These are phyloP conservation scores for Kodamaea fungicola DNA, from an alignment of 1,139 yeast species.

Conservation along the genomic window DNA sequence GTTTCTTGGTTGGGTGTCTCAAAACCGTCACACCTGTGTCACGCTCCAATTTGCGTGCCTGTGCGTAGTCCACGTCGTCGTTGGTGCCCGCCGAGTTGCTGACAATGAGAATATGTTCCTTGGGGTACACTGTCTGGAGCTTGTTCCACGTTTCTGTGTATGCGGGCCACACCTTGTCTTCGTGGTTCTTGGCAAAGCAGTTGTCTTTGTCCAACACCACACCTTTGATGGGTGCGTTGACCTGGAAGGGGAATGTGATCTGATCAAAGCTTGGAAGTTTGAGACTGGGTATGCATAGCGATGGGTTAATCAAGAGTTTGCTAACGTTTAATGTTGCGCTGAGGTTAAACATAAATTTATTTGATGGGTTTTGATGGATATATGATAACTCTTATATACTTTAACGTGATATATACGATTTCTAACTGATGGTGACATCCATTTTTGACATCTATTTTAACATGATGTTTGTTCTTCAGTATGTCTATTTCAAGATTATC, in stretches of 20 bases:
- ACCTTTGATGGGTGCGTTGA: conserved; percentile 53
- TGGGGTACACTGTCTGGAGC: conserved; percentile 57
- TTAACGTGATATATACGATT: neutral
- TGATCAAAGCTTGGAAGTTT: conserved; percentile 65
- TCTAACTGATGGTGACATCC: neutral
- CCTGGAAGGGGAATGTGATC: conserved; percentile 43
- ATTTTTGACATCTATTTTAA: no score
- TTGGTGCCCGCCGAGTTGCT: conserved; percentile 92
- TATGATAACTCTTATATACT: no score
- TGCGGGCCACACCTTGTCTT: conserved; percentile 75
- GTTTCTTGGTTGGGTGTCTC: conserved; percentile 79
- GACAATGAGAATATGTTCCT: conserved; percentile 68
- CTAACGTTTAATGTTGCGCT: conserved; percentile 73
- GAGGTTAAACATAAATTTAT: conserved; percentile 56
- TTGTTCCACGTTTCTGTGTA: conserved; percentile 59
- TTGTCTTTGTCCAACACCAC: conserved; percentile 92
- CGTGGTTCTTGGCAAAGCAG: conserved; percentile 85
- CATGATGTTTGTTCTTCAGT: no score
- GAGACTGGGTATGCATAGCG: conserved; percentile 66
- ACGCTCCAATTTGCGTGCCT: conserved; percentile 62
- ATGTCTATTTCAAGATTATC: no score
- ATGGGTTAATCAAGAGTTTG: conserved; percentile 59
- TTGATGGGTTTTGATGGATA: no score
- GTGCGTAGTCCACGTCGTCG: conserved; percentile 60
- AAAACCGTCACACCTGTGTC: conserved; percentile 76